phyloP scores from a whole-genome alignment of 306 rosid species.

The Luffa aegyptiaca region DNA sequence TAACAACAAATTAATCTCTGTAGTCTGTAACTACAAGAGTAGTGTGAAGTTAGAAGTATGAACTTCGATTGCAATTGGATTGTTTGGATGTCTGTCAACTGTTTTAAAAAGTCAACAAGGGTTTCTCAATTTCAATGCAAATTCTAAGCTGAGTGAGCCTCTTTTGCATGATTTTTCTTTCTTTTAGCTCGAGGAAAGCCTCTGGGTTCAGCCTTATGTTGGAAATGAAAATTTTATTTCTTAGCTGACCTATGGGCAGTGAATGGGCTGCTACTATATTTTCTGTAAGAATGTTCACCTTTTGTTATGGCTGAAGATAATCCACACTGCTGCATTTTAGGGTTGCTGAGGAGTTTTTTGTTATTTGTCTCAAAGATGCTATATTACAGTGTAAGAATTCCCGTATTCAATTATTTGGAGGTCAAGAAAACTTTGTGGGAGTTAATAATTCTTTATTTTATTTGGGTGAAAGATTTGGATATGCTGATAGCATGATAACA shows the following conservation, averaged over 20 bases:
- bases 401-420: background rate
- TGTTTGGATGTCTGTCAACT: background rate
- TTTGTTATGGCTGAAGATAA: background rate
- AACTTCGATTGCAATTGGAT: background rate
- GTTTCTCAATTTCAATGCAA: background rate
- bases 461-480: background rate
- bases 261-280: background rate
- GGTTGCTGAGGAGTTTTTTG: background rate
- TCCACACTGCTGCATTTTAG: background rate
- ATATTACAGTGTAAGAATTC: background rate
- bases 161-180: background rate
- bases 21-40: background rate
- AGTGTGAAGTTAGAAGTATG: background rate
- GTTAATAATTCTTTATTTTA: background rate
- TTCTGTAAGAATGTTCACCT: background rate
- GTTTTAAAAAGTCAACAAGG: background rate
- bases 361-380: background rate
- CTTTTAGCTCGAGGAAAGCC: background rate
- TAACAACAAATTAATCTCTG: background rate
- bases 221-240: background rate
- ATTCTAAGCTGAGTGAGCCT: background rate
- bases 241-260: background rate
- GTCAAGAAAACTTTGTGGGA: background rate
- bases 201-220: background rate
- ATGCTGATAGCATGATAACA: background rate